phyloP scores from a whole-genome alignment of 1,284 basidiomycete genomes.

The Cerioporus squamosus region DNA sequence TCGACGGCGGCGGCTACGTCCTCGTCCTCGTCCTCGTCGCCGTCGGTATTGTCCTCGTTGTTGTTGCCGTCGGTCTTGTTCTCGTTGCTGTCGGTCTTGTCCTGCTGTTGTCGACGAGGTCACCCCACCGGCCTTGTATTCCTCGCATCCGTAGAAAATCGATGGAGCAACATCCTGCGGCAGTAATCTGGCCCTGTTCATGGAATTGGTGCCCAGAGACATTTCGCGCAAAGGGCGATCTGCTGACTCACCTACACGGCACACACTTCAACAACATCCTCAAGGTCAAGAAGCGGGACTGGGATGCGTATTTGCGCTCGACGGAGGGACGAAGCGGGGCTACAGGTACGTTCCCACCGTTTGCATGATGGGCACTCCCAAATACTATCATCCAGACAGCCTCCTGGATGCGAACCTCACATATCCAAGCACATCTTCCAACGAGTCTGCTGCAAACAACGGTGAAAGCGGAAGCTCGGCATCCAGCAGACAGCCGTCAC shows the following conservation, averaged over 20 bases:
- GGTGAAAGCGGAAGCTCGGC: background rate
- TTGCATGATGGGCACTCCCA: background rate
- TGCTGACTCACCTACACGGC: constrained; percentile 16
- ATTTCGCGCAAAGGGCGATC: constrained; percentile 13
- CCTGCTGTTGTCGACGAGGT: too few species aligned
- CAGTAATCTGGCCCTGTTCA: constrained; percentile 17
- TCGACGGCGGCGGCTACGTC: too few species aligned
- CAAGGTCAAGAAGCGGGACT: constrained; percentile 15
- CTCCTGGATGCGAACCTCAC: background rate
- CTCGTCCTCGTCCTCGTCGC: too few species aligned
- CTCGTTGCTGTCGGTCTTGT: too few species aligned
- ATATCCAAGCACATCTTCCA: background rate
- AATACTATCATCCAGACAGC: constrained; percentile 3
- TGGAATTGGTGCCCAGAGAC: constrained; percentile 26
- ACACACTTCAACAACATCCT: constrained; percentile 21
- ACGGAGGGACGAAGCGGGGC: constrained; percentile 19
- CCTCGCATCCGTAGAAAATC: background rate
- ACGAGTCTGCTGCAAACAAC: background rate
- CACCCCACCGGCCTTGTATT: too few species aligned
- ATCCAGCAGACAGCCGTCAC: background rate
- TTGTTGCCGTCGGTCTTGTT: too few species aligned
- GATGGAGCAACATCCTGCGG: too few species aligned
- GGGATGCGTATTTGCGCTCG: constrained; percentile 18
- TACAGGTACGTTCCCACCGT: constrained; percentile 15
- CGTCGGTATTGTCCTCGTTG: too few species aligned